phyloP scores from a whole-genome alignment of 192 early-diverging fungal species.

The Linnemannia hyalina region DNA sequence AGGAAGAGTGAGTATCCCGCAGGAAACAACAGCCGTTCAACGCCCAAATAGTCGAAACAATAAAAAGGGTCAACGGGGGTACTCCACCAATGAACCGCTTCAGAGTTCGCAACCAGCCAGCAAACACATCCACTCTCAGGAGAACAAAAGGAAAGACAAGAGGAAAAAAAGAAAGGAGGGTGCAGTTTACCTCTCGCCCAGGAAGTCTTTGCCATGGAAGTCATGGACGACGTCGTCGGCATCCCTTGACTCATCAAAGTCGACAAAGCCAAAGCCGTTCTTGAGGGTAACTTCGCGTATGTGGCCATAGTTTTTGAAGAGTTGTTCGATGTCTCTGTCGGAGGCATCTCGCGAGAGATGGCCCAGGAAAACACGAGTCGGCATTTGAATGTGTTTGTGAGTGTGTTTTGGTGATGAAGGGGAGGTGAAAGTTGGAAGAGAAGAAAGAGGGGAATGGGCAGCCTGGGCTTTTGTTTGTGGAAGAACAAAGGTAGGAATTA shows the following conservation, averaged over 20 bases:
- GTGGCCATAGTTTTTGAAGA: conserved; percentile 83
- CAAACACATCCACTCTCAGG: not conserved
- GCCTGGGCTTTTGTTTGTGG: too few relatives aligned
- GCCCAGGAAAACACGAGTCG: conserved; percentile 78
- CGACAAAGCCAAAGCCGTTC: conserved; percentile 94
- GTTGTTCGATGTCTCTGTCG: conserved; percentile 83
- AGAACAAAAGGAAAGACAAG: not conserved
- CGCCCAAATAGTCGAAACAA: not conserved
- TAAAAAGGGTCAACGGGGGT: not conserved
- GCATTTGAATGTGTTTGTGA: conserved; percentile 9
- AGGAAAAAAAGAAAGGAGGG: not conserved
- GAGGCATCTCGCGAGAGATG: conserved; percentile 85
- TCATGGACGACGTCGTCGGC: conserved; percentile 90
- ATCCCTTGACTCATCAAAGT: conserved; percentile 87
- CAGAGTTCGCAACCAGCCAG: not conserved
- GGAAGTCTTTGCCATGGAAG: conserved; percentile 82
- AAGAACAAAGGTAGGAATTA: conserved; percentile 2
- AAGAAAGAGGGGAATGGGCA: not conserved
- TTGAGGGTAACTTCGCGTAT: conserved; percentile 85
- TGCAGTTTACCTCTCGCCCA: conserved; percentile 80
- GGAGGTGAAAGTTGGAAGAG: not conserved
- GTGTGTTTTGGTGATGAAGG: not conserved
- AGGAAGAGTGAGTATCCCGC: not conserved
- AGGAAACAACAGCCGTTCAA: not conserved
- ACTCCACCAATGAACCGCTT: not conserved